These are phyloP conservation scores for Plantago rigida DNA, from an alignment of 305 asterid genomes.

Conservation along the genomic window DNA sequence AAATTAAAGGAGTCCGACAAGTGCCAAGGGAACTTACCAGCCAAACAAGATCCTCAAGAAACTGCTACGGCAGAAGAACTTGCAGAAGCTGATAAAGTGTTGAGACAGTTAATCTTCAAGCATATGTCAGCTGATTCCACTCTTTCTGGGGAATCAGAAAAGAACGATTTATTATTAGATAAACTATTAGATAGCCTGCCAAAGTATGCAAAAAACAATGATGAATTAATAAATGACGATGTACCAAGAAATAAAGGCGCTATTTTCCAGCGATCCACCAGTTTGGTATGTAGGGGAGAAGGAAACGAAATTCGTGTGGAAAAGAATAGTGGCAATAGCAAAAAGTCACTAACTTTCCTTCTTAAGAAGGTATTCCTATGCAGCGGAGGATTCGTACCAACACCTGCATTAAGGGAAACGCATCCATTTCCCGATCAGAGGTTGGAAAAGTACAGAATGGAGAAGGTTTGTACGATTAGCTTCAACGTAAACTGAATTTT, in stretches of 20 bases:
- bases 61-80: conserved; percentile 25
- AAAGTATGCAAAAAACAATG: conserved; percentile 20
- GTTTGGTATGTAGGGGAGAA: conserved; percentile 23
- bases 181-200: conserved; percentile 27
- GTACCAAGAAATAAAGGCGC: conserved; percentile 15
- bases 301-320: conserved; percentile 28
- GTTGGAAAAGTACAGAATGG: conserved; percentile 48
- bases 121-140: conserved; percentile 7
- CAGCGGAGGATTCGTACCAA: conserved; percentile 33
- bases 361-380: conserved; percentile 48
- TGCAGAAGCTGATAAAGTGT: conserved; percentile 34
- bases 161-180: conserved; percentile 26
- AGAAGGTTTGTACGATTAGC: conserved; percentile 39
- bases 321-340: conserved; percentile 32
- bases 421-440: conserved; percentile 37
- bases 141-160: conserved; percentile 24
- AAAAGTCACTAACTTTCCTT: conserved; percentile 43
- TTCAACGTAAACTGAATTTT: neutral
- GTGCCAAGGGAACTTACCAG: conserved; percentile 13
- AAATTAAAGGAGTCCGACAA: conserved; percentile 26
- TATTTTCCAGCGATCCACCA: conserved; percentile 24
- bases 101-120: conserved; percentile 25
- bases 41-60: conserved; percentile 25
- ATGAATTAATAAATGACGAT: conserved; percentile 15
- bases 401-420: conserved; percentile 36